A percentile compares a stretch with the other conserved stretches of the same genome.
phyloP scores from a whole-genome alignment of 352 stramenopile species.

The Phytophthora brassicae region DNA sequence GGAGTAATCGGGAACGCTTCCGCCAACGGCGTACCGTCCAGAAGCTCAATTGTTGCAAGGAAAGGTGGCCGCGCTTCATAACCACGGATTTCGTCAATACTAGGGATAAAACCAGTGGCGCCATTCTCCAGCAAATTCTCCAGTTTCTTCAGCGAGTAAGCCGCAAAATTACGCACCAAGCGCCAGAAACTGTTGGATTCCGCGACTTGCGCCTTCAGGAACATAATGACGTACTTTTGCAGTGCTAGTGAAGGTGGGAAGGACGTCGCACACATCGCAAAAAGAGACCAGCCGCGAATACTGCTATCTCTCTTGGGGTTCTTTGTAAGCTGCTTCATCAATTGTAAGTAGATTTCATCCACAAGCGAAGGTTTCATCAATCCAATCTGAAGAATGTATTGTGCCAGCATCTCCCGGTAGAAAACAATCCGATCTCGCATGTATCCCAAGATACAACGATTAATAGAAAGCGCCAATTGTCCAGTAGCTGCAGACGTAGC shows the following conservation, averaged over 20 bases:
- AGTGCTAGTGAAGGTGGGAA: slow-evolving; percentile 89
- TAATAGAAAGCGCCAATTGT: slow-evolving; percentile 83
- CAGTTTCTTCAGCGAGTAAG: slow-evolving; percentile 90
- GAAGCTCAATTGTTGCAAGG: slow-evolving; percentile 91
- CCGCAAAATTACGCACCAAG: slow-evolving; percentile 87
- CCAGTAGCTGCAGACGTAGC: slow-evolving; percentile 29
- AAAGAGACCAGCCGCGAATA: slow-evolving; percentile 91
- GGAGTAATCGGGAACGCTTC: slow-evolving; percentile 92
- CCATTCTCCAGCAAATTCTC: slow-evolving; percentile 89
- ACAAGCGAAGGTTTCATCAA: slow-evolving; percentile 84
- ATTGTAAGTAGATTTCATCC: slow-evolving; percentile 94
- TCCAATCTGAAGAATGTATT: slow-evolving; percentile 93
- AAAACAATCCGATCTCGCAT: slow-evolving; percentile 94
- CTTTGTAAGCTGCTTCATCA: slow-evolving; percentile 93
- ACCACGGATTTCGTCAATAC: slow-evolving; percentile 91
- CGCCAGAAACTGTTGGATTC: slow-evolving; percentile 79
- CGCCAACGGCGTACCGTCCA: slow-evolving; percentile 91
- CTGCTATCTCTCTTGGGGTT: slow-evolving; percentile 92
- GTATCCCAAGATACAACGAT: slow-evolving; percentile 93
- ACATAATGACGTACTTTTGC: slow-evolving; percentile 90
- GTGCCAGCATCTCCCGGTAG: slow-evolving; percentile 93
- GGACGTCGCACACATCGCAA: slow-evolving; percentile 92
- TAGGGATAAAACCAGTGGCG: slow-evolving; percentile 92
- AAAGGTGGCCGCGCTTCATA: slow-evolving; percentile 94
- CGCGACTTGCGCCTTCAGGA: slow-evolving; percentile 81